These are phyloP conservation scores for Brassica napus DNA, from an alignment of 345 rosid genomes.

Conservation along the genomic window DNA sequence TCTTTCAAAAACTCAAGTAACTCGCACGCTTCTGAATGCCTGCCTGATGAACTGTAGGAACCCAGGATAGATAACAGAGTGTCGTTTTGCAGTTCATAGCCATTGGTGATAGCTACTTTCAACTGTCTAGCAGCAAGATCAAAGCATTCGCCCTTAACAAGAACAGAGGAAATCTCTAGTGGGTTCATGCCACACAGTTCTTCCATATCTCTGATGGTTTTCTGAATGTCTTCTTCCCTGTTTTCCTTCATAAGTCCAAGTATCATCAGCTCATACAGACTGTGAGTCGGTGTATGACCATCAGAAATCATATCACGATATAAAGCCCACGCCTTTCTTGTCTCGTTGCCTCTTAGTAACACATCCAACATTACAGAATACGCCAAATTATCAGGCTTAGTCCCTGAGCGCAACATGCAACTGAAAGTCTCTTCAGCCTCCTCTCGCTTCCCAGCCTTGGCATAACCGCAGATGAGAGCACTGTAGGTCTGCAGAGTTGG, in stretches of 20 bases:
- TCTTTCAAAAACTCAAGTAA: slow-evolving; percentile 75
- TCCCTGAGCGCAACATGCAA: slow-evolving; percentile 80
- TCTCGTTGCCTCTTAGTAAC: slow-evolving; percentile 63
- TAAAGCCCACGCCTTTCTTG: slow-evolving; percentile 57
- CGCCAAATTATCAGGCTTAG: slow-evolving; percentile 77
- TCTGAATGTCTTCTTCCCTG: slow-evolving; percentile 57
- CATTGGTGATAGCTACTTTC: slow-evolving; percentile 55
- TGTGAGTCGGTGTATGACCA: slow-evolving; percentile 56
- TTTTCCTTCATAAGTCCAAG: slow-evolving; percentile 55
- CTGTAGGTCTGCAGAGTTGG: slow-evolving; percentile 87
- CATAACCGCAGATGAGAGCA: slow-evolving; percentile 95
- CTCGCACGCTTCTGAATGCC: slow-evolving; percentile 73
- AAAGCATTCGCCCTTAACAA: slow-evolving; percentile 82
- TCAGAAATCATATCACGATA: slow-evolving; percentile 69
- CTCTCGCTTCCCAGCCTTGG: slow-evolving; percentile 78
- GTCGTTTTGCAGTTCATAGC: slow-evolving; percentile 57
- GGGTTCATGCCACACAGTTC: slow-evolving; percentile 63
- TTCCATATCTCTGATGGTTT: slow-evolving; percentile 71
- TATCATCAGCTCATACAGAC: slow-evolving; percentile 60
- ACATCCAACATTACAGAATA: slow-evolving; percentile 89
- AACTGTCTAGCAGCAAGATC: slow-evolving; percentile 76
- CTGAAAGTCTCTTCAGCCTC: slow-evolving; percentile 78
- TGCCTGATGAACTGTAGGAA: slow-evolving; percentile 73
- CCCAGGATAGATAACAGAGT: slow-evolving; percentile 68
- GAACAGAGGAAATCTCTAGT: slow-evolving; percentile 63